Percentiles rank a stretch among this genome's conserved stretches.
Evolutionary conservation across 352 stramenopile genomes (phyloP).

Genomic region (Phytophthora macrochlamydospora): DNA sequence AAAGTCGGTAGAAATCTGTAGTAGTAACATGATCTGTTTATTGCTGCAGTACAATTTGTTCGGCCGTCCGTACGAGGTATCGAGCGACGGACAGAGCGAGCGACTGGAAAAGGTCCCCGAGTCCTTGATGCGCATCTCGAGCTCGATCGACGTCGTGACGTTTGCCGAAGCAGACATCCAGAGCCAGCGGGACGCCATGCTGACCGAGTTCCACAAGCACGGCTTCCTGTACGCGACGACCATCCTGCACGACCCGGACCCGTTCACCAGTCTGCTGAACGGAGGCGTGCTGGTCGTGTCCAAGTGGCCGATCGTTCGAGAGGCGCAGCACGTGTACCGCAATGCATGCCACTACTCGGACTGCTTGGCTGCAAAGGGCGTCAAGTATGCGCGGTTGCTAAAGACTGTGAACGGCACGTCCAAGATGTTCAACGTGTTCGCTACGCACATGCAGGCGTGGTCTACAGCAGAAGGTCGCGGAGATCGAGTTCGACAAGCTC

Average conservation of each 20-base stretch:
- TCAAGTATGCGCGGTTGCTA: constrained; percentile 81
- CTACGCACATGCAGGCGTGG: constrained; percentile 88
- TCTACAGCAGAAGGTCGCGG: constrained; percentile 64
- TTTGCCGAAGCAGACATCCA: constrained; percentile 74
- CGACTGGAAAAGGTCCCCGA: constrained; percentile 64
- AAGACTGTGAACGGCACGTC: constrained; percentile 53
- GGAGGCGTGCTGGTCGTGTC: constrained; percentile 83
- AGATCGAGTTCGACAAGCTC: constrained; percentile 70
- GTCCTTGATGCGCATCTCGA: constrained; percentile 49
- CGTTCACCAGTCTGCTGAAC: constrained; percentile 84
- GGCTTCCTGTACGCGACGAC: constrained; percentile 70
- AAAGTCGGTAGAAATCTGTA: no score
- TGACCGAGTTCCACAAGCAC: constrained; percentile 54
- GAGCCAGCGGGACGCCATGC: constrained; percentile 60
- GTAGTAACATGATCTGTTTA: neutral
- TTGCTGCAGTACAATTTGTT: constrained; percentile 82
- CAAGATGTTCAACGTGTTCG: constrained; percentile 88
- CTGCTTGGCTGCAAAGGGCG: constrained; percentile 81
- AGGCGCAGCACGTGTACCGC: constrained; percentile 83
- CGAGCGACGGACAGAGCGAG: constrained; percentile 69
- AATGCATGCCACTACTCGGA: constrained; percentile 83
- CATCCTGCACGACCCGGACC: constrained; percentile 77
- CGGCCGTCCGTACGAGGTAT: constrained; percentile 70
- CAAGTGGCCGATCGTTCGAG: constrained; percentile 78
- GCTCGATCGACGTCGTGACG: constrained; percentile 74